A percentile compares a stretch with the other conserved stretches of the same genome.
phyloP scores from a whole-genome alignment of 148 eudicot species.

The Oxyria digyna region DNA sequence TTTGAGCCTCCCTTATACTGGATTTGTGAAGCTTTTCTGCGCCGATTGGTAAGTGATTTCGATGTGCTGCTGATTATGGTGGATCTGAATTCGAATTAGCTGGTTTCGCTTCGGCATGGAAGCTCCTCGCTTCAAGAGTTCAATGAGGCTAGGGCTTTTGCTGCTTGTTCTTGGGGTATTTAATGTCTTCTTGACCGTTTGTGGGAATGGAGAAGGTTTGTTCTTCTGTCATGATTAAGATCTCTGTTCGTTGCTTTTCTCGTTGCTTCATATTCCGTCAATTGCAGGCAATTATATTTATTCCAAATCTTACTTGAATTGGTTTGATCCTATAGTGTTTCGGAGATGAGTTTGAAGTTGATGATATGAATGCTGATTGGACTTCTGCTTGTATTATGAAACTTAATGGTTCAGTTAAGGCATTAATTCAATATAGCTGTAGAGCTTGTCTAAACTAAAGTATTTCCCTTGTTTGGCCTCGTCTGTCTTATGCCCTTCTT shows the following conservation, averaged over 20 bases:
- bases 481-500: not conserved
- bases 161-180: not conserved
- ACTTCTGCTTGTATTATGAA: not conserved
- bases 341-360: not conserved
- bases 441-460: not conserved
- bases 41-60: not conserved
- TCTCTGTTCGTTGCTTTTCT: not conserved
- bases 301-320: not conserved
- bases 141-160: conserved; percentile 1
- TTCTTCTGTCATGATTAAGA: not conserved
- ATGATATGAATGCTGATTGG: not conserved
- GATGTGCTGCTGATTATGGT: not conserved
- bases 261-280: not conserved
- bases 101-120: not conserved
- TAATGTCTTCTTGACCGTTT: conserved; percentile 2
- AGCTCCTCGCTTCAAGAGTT: not conserved
- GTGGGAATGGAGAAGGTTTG: conserved; percentile 4
- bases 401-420: not conserved
- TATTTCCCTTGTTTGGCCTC: not conserved
- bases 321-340: not conserved
- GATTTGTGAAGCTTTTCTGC: not conserved
- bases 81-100: conserved; percentile 4
- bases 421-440: not conserved
- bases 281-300: not conserved
- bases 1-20: not conserved